Evolutionary conservation across 352 stramenopile species (phyloP).

Genomic region (Pythium volutum): DNA sequence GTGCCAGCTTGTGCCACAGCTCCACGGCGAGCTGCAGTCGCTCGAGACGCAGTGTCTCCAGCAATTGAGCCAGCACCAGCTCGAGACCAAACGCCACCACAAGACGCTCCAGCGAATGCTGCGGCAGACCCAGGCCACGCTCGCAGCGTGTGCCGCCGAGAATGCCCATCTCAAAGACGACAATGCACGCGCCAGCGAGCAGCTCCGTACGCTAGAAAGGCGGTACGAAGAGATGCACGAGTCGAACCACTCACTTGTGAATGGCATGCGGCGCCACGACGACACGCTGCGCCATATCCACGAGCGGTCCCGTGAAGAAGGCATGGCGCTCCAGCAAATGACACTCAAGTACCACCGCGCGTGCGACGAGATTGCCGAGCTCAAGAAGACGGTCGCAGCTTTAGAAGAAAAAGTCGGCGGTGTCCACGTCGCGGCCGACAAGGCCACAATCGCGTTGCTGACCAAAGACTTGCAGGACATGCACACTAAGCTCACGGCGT

Average conservation of each 20-base stretch:
- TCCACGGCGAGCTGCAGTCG: slow-evolving; percentile 52
- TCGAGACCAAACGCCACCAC: slow-evolving; percentile 37
- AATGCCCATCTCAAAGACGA: slow-evolving; percentile 33
- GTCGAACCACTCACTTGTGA: slow-evolving; percentile 55
- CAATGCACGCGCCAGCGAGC: slow-evolving; percentile 28
- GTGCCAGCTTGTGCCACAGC: slow-evolving; percentile 42
- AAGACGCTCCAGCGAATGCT: slow-evolving; percentile 44
- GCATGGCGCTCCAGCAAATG: slow-evolving; percentile 43
- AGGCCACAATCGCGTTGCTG: slow-evolving; percentile 58
- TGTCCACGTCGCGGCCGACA: slow-evolving; percentile 61
- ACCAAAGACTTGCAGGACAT: slow-evolving; percentile 58
- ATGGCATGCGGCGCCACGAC: slow-evolving; percentile 70
- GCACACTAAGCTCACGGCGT: slow-evolving; percentile 17
- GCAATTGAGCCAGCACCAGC: slow-evolving; percentile 42
- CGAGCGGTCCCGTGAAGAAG: slow-evolving; percentile 53
- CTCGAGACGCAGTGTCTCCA: slow-evolving; percentile 62
- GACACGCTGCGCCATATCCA: slow-evolving; percentile 63
- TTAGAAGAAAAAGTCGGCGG: slow-evolving; percentile 72
- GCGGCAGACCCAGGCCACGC: slow-evolving; percentile 47
- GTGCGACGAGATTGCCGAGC: slow-evolving; percentile 67
- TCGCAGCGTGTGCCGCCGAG: slow-evolving; percentile 50
- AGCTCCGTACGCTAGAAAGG: slow-evolving; percentile 28
- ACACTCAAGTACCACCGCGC: slow-evolving; percentile 63
- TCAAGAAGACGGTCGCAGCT: slow-evolving; percentile 60
- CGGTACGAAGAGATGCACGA: slow-evolving; percentile 42